These are phyloP conservation scores for Citrus mangshanensis DNA, from an alignment of 345 rosid species.

Conservation along the genomic window DNA sequence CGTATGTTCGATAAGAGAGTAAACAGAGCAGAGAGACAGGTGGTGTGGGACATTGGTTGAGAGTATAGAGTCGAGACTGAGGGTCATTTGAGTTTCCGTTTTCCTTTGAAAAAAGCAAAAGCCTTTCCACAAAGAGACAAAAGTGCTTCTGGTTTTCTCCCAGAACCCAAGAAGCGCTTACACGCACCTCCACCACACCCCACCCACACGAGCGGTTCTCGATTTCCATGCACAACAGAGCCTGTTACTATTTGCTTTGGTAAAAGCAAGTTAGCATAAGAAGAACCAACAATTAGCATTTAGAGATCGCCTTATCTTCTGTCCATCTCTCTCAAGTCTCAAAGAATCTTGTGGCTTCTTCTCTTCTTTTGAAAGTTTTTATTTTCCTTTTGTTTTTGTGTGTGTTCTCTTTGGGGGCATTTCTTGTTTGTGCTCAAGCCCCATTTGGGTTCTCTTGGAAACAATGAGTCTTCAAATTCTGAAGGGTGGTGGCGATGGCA, in stretches of 20 bases:
- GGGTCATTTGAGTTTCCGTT: slow-evolving; percentile 12
- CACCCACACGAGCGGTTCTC: slow-evolving; percentile 72
- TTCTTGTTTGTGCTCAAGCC: no score
- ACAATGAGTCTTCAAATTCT: slow-evolving; percentile 34
- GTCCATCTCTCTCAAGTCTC: no score
- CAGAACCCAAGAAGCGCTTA: slow-evolving; percentile 32
- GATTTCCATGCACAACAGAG: slow-evolving; percentile 25
- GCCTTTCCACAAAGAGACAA: slow-evolving; percentile 34
- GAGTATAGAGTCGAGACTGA: neutral
- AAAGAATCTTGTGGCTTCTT: slow-evolving; percentile 28
- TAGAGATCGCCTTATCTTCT: neutral
- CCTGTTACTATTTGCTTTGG: neutral
- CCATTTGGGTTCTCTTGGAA: no score
- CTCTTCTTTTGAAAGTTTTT: slow-evolving; percentile 5
- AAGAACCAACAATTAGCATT: neutral
- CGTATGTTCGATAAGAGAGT: neutral
- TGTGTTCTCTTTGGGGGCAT: neutral
- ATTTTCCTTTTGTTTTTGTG: neutral
- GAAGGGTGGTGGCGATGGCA: slow-evolving; percentile 5
- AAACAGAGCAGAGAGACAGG: neutral
- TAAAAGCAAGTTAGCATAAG: neutral
- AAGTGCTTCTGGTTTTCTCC: slow-evolving; percentile 38
- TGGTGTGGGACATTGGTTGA: neutral
- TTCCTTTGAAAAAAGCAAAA: slow-evolving; percentile 31
- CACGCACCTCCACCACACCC: slow-evolving; percentile 19